A percentile compares a stretch with the other conserved stretches of the same genome.
phyloP scores from a whole-genome alignment of 176 grass and related monocot genomes.

The sorghum (Sorghum bicolor) region Sorghum_bicolor_NCBIv3 NC_012871.2:75445501-75446000 shows the following conservation, averaged over 20 bases:
- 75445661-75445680: slow-evolving; percentile 6
- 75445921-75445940: neutral
- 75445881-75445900: slow-evolving; percentile 1
- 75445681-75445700: slow-evolving; percentile 11
- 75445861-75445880: neutral
- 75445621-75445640: slow-evolving; percentile 93
- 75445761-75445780: neutral
- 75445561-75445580: slow-evolving; percentile 66
- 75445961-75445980: slow-evolving; percentile 6
- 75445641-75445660: slow-evolving; percentile 8
- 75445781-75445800: neutral
- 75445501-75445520: slow-evolving; percentile 89
- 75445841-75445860: neutral
- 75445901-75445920: neutral
- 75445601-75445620: slow-evolving; percentile 76
- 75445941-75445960: neutral
- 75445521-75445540: slow-evolving; percentile 86
- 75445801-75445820: slow-evolving; percentile 8
- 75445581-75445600: slow-evolving; percentile 84
- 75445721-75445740: neutral
- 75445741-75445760: neutral
- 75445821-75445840: slow-evolving; percentile 13
- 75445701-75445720: neutral
- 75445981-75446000: slow-evolving; percentile 44
- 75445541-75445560: slow-evolving; percentile 74